Evolutionary conservation across 495 filamentous ascomycete genomes (phyloP), one percentile per base, ranked within the genome.

Genomic region (Hypoxylon lienhwacheense): DNA sequence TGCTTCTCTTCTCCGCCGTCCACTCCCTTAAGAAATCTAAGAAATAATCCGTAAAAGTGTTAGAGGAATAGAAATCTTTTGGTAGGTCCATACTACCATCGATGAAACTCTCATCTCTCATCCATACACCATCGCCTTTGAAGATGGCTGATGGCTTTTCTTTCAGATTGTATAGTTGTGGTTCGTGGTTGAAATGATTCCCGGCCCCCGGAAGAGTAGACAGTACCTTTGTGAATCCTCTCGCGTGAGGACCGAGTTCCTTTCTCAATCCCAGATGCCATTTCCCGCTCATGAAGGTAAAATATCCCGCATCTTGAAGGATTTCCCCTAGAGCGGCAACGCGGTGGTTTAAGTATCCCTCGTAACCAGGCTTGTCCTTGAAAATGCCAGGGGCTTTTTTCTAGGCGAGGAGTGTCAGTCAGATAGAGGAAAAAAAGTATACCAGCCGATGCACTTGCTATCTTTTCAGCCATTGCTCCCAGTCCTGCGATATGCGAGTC

Each of bases 271-370:
- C 74, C 4, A 81, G 59, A 63, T 82, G 78, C 81, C 81, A 85
- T 63, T 86, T 85, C 1, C 82, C 83, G 3, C 77, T 73, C 77
- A 85, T 82, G 7, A 85, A 36, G 8, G 83, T 85, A 49, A 77
- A 73, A 57, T 85, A 85, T 14, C 82, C 82, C 4, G 70, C 74
- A 66, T 85, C 82, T 14, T 71, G 72, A 10, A 85, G 70, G 16
- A 85, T 54, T 61, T 85, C 81, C 1, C 81, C 79, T 7, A 85
- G 70, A 4, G 82, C 74, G 2, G 75, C 82, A 28, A 85, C 81
- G 2, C 74, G 68, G 47, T 83, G 77, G 43, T 85, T 84, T 28
- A 85, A 70, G 44, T 83, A 84, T 16, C 81, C 81, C 65, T 84
- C 82, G 55, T 85, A 83, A 0, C 81, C 81, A 6, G 81, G 81